These are phyloP conservation scores for Cytospora paraplurivora DNA, from an alignment of 2,329 filamentous ascomycete genomes.

Conservation along the genomic window DNA sequence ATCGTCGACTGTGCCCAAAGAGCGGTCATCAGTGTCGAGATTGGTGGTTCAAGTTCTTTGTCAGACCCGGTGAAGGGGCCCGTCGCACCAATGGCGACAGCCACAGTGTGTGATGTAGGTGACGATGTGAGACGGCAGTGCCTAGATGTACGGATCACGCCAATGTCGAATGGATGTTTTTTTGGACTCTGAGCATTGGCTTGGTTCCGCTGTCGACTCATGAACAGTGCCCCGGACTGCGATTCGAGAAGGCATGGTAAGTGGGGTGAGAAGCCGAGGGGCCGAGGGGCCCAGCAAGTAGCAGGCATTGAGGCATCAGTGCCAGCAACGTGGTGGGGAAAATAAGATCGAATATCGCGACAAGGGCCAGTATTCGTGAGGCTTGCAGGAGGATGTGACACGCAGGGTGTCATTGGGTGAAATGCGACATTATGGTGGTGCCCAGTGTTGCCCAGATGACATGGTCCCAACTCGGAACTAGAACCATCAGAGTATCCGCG, in stretches of 20 bases:
- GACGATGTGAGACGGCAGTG: constrained; percentile 16
- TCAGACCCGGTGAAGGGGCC: background rate
- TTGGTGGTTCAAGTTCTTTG: background rate
- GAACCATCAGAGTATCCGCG: background rate
- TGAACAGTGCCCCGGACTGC: background rate
- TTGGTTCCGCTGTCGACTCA: background rate
- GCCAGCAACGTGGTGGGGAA: background rate
- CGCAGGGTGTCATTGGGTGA: constrained; percentile 9
- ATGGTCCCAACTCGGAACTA: background rate
- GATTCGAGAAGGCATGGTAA: background rate
- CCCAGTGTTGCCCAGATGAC: constrained; percentile 1
- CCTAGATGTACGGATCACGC: background rate
- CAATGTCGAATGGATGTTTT: background rate
- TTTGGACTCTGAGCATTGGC: background rate
- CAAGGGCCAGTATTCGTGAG: constrained; percentile 16
- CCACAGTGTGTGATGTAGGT: constrained; percentile 10
- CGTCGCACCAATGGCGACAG: constrained; percentile 9
- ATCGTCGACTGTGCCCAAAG: background rate
- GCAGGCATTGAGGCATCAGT: background rate
- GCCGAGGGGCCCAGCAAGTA: background rate
- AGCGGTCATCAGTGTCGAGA: constrained; percentile 9
- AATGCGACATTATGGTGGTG: constrained; percentile 4
- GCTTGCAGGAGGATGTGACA: constrained; percentile 12
- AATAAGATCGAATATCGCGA: constrained; percentile 5
- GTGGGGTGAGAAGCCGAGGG: background rate